A percentile compares a stretch with the other conserved stretches of the same genome.
phyloP scores from a whole-genome alignment of 257 asterid genomes.

The Salvia splendens region DNA sequence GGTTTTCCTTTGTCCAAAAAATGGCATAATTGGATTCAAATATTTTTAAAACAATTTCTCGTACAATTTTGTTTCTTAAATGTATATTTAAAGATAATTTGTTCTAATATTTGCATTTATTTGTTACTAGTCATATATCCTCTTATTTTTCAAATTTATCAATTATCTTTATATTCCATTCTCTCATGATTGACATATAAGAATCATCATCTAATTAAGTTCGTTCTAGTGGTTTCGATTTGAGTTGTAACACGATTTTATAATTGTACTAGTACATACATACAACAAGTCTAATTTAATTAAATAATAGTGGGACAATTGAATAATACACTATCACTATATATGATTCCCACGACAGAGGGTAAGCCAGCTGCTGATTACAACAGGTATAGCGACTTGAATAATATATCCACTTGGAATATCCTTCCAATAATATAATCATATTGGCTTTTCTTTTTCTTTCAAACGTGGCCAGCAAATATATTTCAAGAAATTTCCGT shows the following conservation, averaged over 20 bases:
- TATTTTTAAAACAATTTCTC: too few relatives aligned
- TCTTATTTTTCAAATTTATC: too few relatives aligned
- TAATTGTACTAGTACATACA: not conserved
- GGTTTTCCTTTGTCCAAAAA: not conserved
- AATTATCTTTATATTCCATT: too few relatives aligned
- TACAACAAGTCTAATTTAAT: not conserved
- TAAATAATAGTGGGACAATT: not conserved
- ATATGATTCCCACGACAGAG: not conserved
- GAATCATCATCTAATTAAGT: too few relatives aligned
- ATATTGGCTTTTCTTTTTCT: too few relatives aligned
- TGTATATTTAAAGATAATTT: too few relatives aligned
- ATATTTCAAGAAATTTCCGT: constrained; percentile 30
- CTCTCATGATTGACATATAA: too few relatives aligned
- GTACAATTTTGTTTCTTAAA: too few relatives aligned
- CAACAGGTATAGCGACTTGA: not conserved
- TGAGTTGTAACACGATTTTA: not conserved
- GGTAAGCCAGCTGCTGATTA: constrained; percentile 13
- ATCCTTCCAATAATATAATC: not conserved
- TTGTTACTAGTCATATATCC: too few relatives aligned
- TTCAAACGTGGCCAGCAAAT: constrained; percentile 6
- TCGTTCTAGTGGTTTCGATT: not conserved
- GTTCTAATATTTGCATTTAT: too few relatives aligned
- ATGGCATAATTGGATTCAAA: too few relatives aligned
- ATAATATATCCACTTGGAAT: not conserved
- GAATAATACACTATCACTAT: not conserved